These are phyloP conservation scores for Phialocephala subalpina DNA, from an alignment of 2,329 filamentous ascomycete species.

Conservation along the genomic window DNA sequence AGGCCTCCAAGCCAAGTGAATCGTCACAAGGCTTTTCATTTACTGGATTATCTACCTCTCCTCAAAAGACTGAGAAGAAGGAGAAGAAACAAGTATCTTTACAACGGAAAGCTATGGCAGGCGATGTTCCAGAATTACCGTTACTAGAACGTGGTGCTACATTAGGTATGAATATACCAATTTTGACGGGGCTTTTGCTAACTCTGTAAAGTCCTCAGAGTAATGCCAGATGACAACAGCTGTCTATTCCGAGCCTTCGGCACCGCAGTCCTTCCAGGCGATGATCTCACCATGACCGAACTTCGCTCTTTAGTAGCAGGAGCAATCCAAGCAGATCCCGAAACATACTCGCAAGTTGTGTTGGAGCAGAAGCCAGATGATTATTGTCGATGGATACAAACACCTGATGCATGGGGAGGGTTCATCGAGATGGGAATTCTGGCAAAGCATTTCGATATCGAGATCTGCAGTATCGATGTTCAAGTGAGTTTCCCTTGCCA, in stretches of 20 bases:
- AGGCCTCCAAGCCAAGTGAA: constrained; percentile 16
- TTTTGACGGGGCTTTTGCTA: constrained; percentile 4
- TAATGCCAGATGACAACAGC: constrained; percentile 97
- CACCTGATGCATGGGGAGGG: constrained; percentile 86
- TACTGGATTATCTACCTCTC: constrained; percentile 1
- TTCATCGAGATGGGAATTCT: constrained; percentile 89
- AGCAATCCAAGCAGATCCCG: constrained; percentile 76
- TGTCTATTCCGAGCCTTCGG: constrained; percentile 93
- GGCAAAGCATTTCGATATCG: constrained; percentile 83
- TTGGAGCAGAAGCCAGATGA: constrained; percentile 74
- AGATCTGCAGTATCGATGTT: constrained; percentile 87
- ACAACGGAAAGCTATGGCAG: constrained; percentile 40
- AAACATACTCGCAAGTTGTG: constrained; percentile 78
- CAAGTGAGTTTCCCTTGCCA: constrained; percentile 47
- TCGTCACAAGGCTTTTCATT: constrained; percentile 12
- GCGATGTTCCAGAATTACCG: constrained; percentile 48
- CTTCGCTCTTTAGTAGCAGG: constrained; percentile 81
- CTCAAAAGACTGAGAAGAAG: constrained; percentile 14
- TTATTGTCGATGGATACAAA: constrained; percentile 85
- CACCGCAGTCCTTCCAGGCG: constrained; percentile 71
- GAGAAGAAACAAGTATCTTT: constrained; percentile 35
- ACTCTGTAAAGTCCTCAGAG: constrained; percentile 70
- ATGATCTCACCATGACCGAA: constrained; percentile 72
- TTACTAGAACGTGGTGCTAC: constrained; percentile 59
- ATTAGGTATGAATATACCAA: constrained; percentile 52